phyloP scores from a whole-genome alignment of 2,329 filamentous ascomycete species.

The Cordyceps cicadae region DNA sequence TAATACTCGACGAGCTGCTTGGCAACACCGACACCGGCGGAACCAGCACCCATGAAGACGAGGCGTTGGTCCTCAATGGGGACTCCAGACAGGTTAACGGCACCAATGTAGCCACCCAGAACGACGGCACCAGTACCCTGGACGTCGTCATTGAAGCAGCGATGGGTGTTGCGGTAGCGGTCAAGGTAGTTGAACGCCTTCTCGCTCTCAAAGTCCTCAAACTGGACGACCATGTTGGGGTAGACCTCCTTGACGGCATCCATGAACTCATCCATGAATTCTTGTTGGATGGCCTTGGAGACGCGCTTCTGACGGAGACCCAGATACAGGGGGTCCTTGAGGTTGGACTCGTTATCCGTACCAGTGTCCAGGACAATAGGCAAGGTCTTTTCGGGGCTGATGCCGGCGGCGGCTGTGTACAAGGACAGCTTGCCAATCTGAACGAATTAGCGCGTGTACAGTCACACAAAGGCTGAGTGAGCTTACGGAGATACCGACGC shows the following conservation, averaged over 20 bases:
- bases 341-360: constrained; percentile 58
- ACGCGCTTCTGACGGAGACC: constrained; percentile 80
- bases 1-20: constrained; percentile 98
- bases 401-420: constrained; percentile 92
- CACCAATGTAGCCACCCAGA: constrained; percentile 67
- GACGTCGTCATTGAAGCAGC: constrained; percentile 98
- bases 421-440: constrained; percentile 87
- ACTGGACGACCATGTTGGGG: constrained; percentile 70
- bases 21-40: constrained; percentile 91
- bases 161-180: constrained; percentile 79
- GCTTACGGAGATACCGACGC: constrained; percentile 88
- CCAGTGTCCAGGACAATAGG: constrained; percentile 61
- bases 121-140: constrained; percentile 96
- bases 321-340: constrained; percentile 72
- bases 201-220: constrained; percentile 93
- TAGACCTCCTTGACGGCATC: constrained; percentile 69
- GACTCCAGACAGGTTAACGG: constrained; percentile 76
- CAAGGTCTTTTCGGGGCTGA: constrained; percentile 77
- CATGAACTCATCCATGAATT: constrained; percentile 98
- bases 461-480: not conserved
- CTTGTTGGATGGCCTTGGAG: constrained; percentile 67
- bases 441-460: constrained; percentile 17
- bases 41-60: constrained; percentile 93
- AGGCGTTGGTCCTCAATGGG: constrained; percentile 84
- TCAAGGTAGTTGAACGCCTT: constrained; percentile 88